Base-by-base conservation (phyloP, 1,139 yeast genomes). In the Saccharomyces pastorianus region DNA sequence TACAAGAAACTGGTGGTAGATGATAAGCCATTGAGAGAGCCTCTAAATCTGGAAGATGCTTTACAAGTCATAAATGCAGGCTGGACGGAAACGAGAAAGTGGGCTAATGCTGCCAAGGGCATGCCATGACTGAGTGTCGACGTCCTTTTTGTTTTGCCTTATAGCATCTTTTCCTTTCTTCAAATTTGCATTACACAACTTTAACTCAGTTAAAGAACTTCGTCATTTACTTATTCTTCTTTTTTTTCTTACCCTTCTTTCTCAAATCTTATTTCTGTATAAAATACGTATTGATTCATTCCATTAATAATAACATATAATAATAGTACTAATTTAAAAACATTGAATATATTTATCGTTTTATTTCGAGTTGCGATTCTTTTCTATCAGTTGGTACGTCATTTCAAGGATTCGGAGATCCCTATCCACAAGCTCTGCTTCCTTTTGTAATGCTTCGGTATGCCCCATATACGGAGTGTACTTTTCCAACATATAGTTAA, bases 11-110 rank as follows among this genome's bases (percentile, higher is more conserved):
- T 86, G 59, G 82, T 85, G 17, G 78, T 82, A 32, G 82, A 82
- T 63, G 82, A 82, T 41, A 79, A 77, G 61, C 73, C 76, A 1
- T 73, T 86, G 61, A 81, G 77, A 59, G 78, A 74, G 61, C 80
- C 83, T 34, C 71, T 86, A 66, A 85, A 84, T 65, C 73, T 85
- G 59, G 71, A 70, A 55, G 91, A 85, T 64, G 78, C 83, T 48
- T 64, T 85, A 53, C 76, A 76, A 55, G 77, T 85, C 14, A 77
- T 85, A 41, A 79, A 85, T 62, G 78, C 81, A 5, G 93, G 91
- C 6, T 86, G 95, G 95, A 73, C 76, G 20, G 81, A 80, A 53
- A 80, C 79, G 25, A 83, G 78, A 56, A 78, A 78, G 61, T 85
- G 88, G 84, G 88, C 83, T 53, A 65, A 65, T 57, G 76, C 71